Conservation (phyloP, 768 basidiomycete genomes). For the Calocybe indica region DNA sequence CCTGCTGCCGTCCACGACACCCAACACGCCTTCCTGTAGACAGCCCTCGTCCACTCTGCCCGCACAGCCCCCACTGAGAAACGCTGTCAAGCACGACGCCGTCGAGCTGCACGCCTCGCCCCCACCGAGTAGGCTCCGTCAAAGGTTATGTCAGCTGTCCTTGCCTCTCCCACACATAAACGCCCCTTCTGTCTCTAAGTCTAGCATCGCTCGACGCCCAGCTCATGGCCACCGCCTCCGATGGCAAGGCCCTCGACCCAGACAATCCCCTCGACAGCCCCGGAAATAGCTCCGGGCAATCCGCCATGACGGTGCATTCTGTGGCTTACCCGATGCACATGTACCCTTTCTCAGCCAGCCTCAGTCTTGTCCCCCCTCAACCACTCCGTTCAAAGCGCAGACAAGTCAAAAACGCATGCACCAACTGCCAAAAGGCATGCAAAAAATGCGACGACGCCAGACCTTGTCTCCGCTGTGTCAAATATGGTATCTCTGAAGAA, state of each 20-base stretch:
- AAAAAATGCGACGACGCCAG: slow-evolving; percentile 91
- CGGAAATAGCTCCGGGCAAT: slow-evolving; percentile 24
- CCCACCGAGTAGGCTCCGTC: too few species aligned
- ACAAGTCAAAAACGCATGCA: slow-evolving; percentile 90
- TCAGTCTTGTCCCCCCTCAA: slow-evolving; percentile 29
- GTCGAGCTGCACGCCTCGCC: too few species aligned
- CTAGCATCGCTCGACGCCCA: slow-evolving; percentile 8
- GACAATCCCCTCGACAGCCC: slow-evolving; percentile 29
- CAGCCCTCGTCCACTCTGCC: too few species aligned
- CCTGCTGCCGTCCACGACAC: neutral
- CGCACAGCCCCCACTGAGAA: too few species aligned
- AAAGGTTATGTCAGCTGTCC: slow-evolving; percentile 16
- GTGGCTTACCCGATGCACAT: slow-evolving; percentile 58
- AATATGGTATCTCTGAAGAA: slow-evolving; percentile 81
- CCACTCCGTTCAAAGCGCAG: slow-evolving; percentile 69
- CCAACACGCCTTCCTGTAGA: too few species aligned
- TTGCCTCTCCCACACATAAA: neutral
- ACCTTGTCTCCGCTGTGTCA: slow-evolving; percentile 89
- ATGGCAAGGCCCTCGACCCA: slow-evolving; percentile 24
- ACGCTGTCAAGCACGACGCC: too few species aligned
- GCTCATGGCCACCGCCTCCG: slow-evolving; percentile 25
- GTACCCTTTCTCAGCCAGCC: slow-evolving; percentile 56
- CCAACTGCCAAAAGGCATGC: slow-evolving; percentile 86
- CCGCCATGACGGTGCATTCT: slow-evolving; percentile 36
- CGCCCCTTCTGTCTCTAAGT: neutral